phyloP scores from a whole-genome alignment of 2,329 filamentous ascomycete genomes.

The Colletotrichum brevisporum region DNA sequence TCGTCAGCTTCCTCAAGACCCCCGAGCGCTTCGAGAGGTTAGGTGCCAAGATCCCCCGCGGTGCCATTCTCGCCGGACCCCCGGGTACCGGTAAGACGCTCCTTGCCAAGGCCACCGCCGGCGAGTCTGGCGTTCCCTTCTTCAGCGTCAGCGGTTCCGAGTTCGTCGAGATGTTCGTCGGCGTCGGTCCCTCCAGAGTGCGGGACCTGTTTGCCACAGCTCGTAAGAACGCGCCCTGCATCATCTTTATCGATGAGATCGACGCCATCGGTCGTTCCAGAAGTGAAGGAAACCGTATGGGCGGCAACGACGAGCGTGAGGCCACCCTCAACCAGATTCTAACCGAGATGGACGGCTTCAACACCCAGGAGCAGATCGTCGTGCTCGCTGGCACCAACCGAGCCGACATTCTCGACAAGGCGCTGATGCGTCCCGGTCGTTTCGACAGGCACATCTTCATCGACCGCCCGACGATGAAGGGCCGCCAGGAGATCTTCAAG shows the following conservation, averaged over 20 bases:
- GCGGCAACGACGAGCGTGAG: slow-evolving; percentile 96
- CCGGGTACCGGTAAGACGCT: slow-evolving; percentile 99
- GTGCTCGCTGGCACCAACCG: slow-evolving; percentile 97
- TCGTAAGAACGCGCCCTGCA: slow-evolving; percentile 95
- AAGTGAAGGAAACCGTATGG: slow-evolving; percentile 78
- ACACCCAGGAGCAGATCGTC: slow-evolving; percentile 95
- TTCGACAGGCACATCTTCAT: slow-evolving; percentile 98
- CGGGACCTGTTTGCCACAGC: slow-evolving; percentile 95
- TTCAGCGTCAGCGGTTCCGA: slow-evolving; percentile 99
- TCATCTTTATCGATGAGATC: slow-evolving; percentile 99
- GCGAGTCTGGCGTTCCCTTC: slow-evolving; percentile 97
- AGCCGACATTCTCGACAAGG: slow-evolving; percentile 94
- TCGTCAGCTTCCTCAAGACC: slow-evolving; percentile 96
- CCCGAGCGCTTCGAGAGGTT: slow-evolving; percentile 93
- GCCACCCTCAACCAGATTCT: slow-evolving; percentile 98
- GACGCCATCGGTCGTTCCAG: slow-evolving; percentile 96
- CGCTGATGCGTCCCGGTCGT: slow-evolving; percentile 91
- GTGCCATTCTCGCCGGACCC: slow-evolving; percentile 96
- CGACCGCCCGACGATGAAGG: slow-evolving; percentile 96
- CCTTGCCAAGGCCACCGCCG: slow-evolving; percentile 95
- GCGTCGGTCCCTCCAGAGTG: slow-evolving; percentile 95
- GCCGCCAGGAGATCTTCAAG: slow-evolving; percentile 94
- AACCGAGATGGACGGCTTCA: slow-evolving; percentile 99
- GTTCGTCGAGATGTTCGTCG: slow-evolving; percentile 99
- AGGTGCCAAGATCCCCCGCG: slow-evolving; percentile 96